These are phyloP conservation scores for Sporothrix phasma DNA, from an alignment of 2,329 filamentous ascomycete species.

Conservation along the genomic window DNA sequence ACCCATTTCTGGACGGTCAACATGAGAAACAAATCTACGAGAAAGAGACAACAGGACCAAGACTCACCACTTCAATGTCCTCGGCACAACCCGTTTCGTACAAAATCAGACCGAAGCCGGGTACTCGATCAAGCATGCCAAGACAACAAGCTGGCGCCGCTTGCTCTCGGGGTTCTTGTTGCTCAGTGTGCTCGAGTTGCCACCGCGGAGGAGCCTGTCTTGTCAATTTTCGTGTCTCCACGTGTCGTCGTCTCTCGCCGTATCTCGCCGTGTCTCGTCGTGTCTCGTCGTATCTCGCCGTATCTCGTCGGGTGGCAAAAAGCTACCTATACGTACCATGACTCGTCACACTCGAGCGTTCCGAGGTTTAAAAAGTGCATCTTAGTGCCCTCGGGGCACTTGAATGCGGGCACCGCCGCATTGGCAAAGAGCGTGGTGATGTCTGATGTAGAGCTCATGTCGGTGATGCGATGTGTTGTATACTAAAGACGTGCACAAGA, in stretches of 20 bases:
- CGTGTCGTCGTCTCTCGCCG: too few species aligned
- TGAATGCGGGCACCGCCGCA: conserved; percentile 12
- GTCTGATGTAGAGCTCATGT: not conserved
- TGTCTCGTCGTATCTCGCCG: too few species aligned
- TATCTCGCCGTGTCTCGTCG: too few species aligned
- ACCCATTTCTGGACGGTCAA: conserved; percentile 5
- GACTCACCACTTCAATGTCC: conserved; percentile 6
- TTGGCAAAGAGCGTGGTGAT: conserved; percentile 5
- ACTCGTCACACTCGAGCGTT: conserved; percentile 9
- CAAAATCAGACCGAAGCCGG: conserved; percentile 9
- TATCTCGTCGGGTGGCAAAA: too few species aligned
- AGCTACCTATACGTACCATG: not conserved
- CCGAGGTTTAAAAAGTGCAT: conserved; percentile 12
- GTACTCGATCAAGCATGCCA: conserved; percentile 11
- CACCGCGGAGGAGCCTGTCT: conserved; percentile 7
- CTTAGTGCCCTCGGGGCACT: conserved; percentile 12
- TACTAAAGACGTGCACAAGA: too few species aligned
- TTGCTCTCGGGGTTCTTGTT: conserved; percentile 9
- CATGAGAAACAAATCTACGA: too few species aligned
- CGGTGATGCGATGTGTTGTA: not conserved
- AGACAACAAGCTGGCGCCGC: conserved; percentile 11
- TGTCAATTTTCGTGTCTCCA: too few species aligned
- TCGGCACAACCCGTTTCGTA: conserved; percentile 14
- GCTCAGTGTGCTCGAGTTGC: conserved; percentile 1
- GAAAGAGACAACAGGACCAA: too few species aligned